A percentile compares a stretch with the other conserved stretches of the same genome.
These are phyloP conservation scores for Globisporangium viniferum DNA, from an alignment of 352 stramenopile species.

Conservation along the genomic window DNA sequence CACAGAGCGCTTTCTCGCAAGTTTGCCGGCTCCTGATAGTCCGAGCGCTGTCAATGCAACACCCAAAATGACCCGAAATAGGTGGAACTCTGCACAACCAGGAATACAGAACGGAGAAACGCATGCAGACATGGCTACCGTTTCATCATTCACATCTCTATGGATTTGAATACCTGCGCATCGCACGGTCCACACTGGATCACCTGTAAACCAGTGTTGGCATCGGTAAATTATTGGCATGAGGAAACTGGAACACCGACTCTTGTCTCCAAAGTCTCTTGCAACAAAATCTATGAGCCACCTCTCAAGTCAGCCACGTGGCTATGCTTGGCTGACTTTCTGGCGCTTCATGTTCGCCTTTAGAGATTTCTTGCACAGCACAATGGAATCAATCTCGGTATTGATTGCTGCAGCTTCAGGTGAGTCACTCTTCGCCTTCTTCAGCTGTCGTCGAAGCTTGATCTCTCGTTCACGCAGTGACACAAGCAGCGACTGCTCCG, in stretches of 20 bases:
- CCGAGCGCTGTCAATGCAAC: neutral
- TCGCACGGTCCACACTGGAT: neutral
- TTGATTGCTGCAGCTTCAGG: slow-evolving; percentile 35
- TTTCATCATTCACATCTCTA: slow-evolving; percentile 2
- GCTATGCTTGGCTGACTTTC: slow-evolving; percentile 15
- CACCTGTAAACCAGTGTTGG: neutral
- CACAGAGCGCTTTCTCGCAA: slow-evolving; percentile 8
- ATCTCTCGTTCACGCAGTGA: slow-evolving; percentile 54
- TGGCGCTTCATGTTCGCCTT: slow-evolving; percentile 61
- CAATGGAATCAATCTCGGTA: slow-evolving; percentile 48
- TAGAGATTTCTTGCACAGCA: slow-evolving; percentile 49
- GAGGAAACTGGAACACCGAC: neutral
- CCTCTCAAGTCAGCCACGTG: neutral
- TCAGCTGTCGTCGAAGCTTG: slow-evolving; percentile 37
- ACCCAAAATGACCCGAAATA: slow-evolving; percentile 9
- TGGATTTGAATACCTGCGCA: neutral
- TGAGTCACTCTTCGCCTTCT: slow-evolving; percentile 22
- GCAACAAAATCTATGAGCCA: neutral
- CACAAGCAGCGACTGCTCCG: slow-evolving; percentile 44
- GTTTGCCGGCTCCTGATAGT: neutral
- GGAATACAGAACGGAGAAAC: slow-evolving; percentile 4
- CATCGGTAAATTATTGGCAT: neutral
- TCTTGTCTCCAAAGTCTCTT: neutral
- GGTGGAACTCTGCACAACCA: neutral
- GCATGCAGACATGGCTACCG: neutral